These are phyloP conservation scores for Cladosporium phlei DNA, from an alignment of 2,329 filamentous ascomycete species.

Conservation along the genomic window DNA sequence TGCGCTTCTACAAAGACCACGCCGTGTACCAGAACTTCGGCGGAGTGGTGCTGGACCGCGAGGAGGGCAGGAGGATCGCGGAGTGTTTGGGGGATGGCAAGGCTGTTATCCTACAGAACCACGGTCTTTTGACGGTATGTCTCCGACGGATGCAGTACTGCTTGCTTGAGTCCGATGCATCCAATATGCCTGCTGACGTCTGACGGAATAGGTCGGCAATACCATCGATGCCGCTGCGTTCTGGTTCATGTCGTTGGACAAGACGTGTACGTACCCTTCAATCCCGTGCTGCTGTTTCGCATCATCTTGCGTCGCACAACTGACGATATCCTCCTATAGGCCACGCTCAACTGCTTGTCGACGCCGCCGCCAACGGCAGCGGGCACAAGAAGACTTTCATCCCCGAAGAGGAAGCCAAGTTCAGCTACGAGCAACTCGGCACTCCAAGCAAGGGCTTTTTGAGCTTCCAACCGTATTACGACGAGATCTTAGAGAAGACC, in stretches of 20 bases:
- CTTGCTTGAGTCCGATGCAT: background rate
- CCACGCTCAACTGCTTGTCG: constrained; percentile 42
- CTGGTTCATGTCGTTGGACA: constrained; percentile 44
- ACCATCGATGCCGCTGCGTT: constrained; percentile 44
- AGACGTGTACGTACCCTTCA: constrained; percentile 32
- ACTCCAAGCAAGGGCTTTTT: constrained; percentile 51
- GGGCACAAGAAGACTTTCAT: constrained; percentile 40
- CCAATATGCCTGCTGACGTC: background rate
- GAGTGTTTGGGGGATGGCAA: constrained; percentile 37
- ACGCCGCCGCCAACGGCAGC: constrained; percentile 37
- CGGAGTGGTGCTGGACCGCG: constrained; percentile 42
- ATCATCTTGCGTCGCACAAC: background rate
- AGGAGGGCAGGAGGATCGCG: constrained; percentile 45
- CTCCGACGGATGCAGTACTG: background rate
- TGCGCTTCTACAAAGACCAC: constrained; percentile 40
- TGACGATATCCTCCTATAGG: background rate
- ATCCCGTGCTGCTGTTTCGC: background rate
- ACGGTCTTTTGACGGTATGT: constrained; percentile 42
- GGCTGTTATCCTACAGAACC: constrained; percentile 40
- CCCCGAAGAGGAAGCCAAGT: constrained; percentile 36
- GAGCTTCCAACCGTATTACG: constrained; percentile 51
- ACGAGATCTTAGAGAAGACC: constrained; percentile 50
- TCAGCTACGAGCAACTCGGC: constrained; percentile 40
- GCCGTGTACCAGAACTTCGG: constrained; percentile 43
- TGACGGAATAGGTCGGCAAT: constrained; percentile 22